phyloP scores from a whole-genome alignment of 164 flowering plant genomes.

The Kalanchoe fedtschenkoi region DNA sequence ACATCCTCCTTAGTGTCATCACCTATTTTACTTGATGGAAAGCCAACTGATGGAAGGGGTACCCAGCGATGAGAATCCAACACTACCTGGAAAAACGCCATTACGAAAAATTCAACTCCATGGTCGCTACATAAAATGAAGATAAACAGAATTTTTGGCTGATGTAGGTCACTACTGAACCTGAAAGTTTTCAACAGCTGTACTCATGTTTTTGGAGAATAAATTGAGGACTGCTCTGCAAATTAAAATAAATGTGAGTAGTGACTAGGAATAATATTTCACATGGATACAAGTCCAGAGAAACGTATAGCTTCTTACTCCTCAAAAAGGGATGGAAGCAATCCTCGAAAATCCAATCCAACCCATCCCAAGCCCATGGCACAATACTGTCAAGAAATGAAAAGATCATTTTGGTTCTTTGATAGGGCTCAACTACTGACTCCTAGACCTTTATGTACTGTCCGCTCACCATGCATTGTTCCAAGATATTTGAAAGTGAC shows the following conservation, averaged over 20 bases:
- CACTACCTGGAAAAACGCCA: slow-evolving; percentile 48
- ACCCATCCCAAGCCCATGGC: slow-evolving; percentile 97
- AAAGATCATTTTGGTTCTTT: neutral
- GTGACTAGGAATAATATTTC: neutral
- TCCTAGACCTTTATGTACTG: neutral
- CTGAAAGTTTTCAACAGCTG: slow-evolving; percentile 97
- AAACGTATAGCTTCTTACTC: slow-evolving; percentile 35
- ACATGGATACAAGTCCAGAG: neutral
- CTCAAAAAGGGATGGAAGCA: slow-evolving; percentile 96
- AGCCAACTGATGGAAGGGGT: slow-evolving; percentile 80
- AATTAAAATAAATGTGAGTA: slow-evolving; percentile 9
- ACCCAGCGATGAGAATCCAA: slow-evolving; percentile 99
- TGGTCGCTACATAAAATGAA: slow-evolving; percentile 4
- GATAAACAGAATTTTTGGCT: neutral
- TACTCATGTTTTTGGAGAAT: slow-evolving; percentile 74
- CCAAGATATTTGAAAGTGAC: slow-evolving; percentile 78
- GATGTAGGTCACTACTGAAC: slow-evolving; percentile 21
- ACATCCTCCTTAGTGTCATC: slow-evolving; percentile 82
- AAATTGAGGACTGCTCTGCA: slow-evolving; percentile 87
- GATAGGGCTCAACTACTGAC: neutral
- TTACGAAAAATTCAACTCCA: neutral
- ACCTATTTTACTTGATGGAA: slow-evolving; percentile 38
- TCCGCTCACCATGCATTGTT: slow-evolving; percentile 82
- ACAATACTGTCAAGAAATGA: slow-evolving; percentile 53
- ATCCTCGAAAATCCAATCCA: slow-evolving; percentile 90